phyloP scores from a whole-genome alignment of 805 yeast genomes.

The Jamesozyma hellenica region DNA sequence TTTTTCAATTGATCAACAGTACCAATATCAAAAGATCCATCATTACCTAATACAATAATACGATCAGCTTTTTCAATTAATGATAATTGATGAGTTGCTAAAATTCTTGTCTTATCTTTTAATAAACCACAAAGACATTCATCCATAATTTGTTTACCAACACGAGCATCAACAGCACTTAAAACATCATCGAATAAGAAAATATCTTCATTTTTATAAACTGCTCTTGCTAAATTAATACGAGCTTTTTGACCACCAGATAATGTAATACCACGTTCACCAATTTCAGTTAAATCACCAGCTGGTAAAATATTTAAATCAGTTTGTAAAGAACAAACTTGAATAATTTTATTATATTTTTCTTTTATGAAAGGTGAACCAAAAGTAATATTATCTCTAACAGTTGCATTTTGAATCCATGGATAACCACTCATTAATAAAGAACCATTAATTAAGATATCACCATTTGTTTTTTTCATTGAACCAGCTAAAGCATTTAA shows the following conservation, averaged over 20 bases:
- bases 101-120: constrained; percentile 49
- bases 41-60: constrained; percentile 51
- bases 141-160: constrained; percentile 68
- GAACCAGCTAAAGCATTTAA: constrained; percentile 62
- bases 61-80: constrained; percentile 61
- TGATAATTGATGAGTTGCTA: constrained; percentile 80
- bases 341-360: constrained; percentile 44
- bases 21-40: constrained; percentile 58
- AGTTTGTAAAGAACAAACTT: constrained; percentile 55
- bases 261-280: constrained; percentile 75
- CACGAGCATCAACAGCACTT: constrained; percentile 80
- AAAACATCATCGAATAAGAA: constrained; percentile 68
- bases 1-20: constrained; percentile 42
- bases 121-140: constrained; percentile 56
- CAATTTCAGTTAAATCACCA: constrained; percentile 72
- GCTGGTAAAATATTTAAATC: constrained; percentile 62
- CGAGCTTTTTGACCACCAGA: constrained; percentile 91
- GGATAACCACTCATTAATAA: constrained; percentile 54
- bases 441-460: constrained; percentile 42
- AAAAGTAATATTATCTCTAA: constrained; percentile 63
- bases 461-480: constrained; percentile 50
- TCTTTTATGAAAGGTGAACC: constrained; percentile 45
- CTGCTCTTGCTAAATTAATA: constrained; percentile 68
- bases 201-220: constrained; percentile 58
- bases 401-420: constrained; percentile 78